phyloP scores from a whole-genome alignment of 768 basidiomycete species.

The Psilocybe cubensis region DNA sequence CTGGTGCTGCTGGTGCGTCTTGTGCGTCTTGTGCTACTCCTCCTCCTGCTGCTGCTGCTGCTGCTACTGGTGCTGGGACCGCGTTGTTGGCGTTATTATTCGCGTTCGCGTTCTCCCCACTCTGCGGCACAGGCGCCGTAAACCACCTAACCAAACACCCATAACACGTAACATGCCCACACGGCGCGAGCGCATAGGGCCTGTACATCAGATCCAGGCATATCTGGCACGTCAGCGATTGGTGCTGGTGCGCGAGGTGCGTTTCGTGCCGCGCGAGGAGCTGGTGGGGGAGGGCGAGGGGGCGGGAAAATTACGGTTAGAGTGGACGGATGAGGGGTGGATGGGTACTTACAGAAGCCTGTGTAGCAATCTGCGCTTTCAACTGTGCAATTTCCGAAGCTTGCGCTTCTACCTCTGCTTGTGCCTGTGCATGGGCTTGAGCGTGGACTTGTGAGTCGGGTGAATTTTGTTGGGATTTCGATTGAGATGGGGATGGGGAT shows the following conservation, averaged over 20 bases:
- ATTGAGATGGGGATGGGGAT: no score
- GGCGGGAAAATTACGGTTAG: constrained; percentile 6
- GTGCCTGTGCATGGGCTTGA: no score
- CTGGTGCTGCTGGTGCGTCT: no score
- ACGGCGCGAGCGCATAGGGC: constrained; percentile 76
- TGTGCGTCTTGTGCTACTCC: no score
- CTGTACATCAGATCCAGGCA: constrained; percentile 76
- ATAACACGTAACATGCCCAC: constrained; percentile 76
- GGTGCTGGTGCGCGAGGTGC: constrained; percentile 56
- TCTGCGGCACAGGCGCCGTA: constrained; percentile 49
- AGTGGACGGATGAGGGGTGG: neutral
- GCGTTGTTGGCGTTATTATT: no score
- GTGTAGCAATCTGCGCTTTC: constrained; percentile 45
- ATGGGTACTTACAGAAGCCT: constrained; percentile 41
- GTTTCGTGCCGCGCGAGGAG: constrained; percentile 56
- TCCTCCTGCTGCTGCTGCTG: no score
- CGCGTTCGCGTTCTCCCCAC: no score
- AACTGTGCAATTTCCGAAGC: constrained; percentile 40
- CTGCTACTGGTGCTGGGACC: no score
- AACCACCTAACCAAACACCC: constrained; percentile 81
- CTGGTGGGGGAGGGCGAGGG: no score
- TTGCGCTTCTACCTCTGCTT: no score
- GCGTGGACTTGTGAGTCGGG: no score
- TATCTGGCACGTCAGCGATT: constrained; percentile 76
- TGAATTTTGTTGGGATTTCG: no score